Conservation (phyloP, 2,329 filamentous ascomycete genomes). For the Penicillium sp. region DNA sequence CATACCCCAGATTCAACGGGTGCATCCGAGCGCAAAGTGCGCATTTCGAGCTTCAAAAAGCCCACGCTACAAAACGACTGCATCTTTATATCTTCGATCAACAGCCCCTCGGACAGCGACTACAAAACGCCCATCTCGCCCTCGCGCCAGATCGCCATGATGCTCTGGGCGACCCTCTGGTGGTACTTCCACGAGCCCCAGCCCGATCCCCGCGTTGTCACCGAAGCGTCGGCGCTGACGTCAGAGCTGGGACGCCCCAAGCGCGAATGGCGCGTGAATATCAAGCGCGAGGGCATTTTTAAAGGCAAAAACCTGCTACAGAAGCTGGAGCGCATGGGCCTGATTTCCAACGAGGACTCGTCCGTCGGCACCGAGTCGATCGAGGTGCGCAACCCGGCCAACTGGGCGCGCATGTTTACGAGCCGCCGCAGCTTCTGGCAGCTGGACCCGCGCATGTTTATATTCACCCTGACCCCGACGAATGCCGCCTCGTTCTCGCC, state of each 20-base stretch:
- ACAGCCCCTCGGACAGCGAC: conserved; percentile 73
- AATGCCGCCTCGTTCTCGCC: conserved; percentile 39
- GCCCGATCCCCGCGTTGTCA: conserved; percentile 62
- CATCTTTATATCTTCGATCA: conserved; percentile 88
- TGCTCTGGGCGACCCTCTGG: conserved; percentile 89
- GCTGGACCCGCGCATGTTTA: conserved; percentile 76
- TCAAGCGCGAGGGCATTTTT: conserved; percentile 84
- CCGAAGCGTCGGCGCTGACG: conserved; percentile 60
- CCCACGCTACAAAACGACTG: conserved; percentile 77
- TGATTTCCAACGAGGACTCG: conserved; percentile 73
- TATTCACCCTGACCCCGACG: conserved; percentile 73
- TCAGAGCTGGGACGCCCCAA: conserved; percentile 67
- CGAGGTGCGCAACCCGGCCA: conserved; percentile 59
- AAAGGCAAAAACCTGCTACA: conserved; percentile 76
- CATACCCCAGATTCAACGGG: neutral
- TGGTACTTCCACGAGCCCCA: conserved; percentile 95
- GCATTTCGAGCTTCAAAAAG: conserved; percentile 59
- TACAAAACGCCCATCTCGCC: conserved; percentile 77
- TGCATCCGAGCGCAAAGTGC: conserved; percentile 15
- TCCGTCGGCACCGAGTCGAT: conserved; percentile 61
- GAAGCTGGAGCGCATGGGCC: conserved; percentile 89
- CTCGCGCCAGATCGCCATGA: conserved; percentile 88
- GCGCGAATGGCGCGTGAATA: conserved; percentile 81
- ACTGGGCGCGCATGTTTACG: conserved; percentile 79
- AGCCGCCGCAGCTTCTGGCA: conserved; percentile 86